Evolutionary conservation across 768 basidiomycete species (phyloP), one percentile per base, ranked within the genome.

Genomic region (Boletus tomentosulus): DNA sequence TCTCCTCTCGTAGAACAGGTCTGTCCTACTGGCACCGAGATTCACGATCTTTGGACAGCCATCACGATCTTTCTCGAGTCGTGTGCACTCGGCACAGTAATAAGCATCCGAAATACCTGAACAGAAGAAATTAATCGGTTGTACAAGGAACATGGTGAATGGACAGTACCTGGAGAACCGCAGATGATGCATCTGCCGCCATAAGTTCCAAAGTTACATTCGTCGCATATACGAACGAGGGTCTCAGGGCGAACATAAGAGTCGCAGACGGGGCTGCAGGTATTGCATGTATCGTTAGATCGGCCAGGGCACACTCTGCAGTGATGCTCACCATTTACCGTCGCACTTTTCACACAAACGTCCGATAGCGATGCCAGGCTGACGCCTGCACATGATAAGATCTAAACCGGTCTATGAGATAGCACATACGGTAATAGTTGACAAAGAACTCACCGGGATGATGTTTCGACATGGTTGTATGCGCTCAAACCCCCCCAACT

Each of bases 41-140:
- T 97, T 96, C 57, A 96, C 92, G 63, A 96, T 93, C 82, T 98
- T 98, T 8, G 94, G 94, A 76, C 97, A 99, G 1, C 97, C 97
- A 71, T 99, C 97, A 34, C 97, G 78, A 63, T 98, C 95, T 67
- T 98, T 98, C 69, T 99, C 97, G 47, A 98, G 75, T 47, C 95
- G 78, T n/a, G 90, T 93, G 65, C 92, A 98, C 74, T 96, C 94
- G 1, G 96, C 95, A 59, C 97, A 99, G 65, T 99, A 99, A 72
- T 98, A 98, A 3, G 97, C 97, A 68, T 99, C 97, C 25, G 95
- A 98, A 48, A 99, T 97, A 65, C 96, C 96, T 96, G 46, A 51
- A 22, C 35, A 33, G 3, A 43, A 30, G 6, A 19, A 2, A 48
- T 57, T 25, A 51, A 34, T 45, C 4, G 19, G 13, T 45, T 44